A percentile compares a stretch with the other conserved stretches of the same genome.
Evolutionary conservation across 2,329 filamentous ascomycete species (phyloP).

Genomic region (Pseudocercospora pini-densiflorae): DNA sequence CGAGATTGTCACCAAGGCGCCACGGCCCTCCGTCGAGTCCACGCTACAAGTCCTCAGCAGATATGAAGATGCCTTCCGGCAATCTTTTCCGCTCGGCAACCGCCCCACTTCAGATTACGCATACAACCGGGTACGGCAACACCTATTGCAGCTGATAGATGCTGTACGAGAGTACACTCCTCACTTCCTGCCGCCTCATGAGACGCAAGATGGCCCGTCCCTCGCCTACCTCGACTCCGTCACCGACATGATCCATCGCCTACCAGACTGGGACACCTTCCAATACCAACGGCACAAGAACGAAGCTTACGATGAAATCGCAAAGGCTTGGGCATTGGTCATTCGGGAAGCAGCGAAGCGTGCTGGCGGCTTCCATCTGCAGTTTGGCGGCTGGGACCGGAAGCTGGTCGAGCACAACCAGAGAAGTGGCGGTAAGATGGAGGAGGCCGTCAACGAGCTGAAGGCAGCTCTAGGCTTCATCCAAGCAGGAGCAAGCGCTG

Average conservation of each 20-base stretch:
- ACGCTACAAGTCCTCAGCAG: slow-evolving; percentile 79
- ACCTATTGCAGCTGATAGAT: slow-evolving; percentile 79
- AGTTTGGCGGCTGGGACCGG: slow-evolving; percentile 92
- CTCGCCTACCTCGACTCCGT: slow-evolving; percentile 87
- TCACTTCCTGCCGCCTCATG: slow-evolving; percentile 90
- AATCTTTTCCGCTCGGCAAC: slow-evolving; percentile 83
- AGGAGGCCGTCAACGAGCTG: slow-evolving; percentile 78
- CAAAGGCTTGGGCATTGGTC: slow-evolving; percentile 89
- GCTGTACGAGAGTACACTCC: slow-evolving; percentile 93
- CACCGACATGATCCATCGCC: slow-evolving; percentile 84
- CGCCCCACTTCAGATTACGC: slow-evolving; percentile 87
- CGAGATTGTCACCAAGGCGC: slow-evolving; percentile 82
- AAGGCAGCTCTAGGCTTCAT: slow-evolving; percentile 77
- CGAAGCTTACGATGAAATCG: slow-evolving; percentile 94
- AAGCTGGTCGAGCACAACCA: slow-evolving; percentile 86
- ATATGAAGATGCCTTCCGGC: slow-evolving; percentile 78
- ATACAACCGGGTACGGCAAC: slow-evolving; percentile 88
- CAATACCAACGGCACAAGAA: slow-evolving; percentile 92
- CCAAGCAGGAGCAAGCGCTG: slow-evolving; percentile 50
- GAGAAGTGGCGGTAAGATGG: slow-evolving; percentile 79
- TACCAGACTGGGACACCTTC: slow-evolving; percentile 89
- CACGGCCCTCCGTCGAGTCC: slow-evolving; percentile 81
- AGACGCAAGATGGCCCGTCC: slow-evolving; percentile 80
- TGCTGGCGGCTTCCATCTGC: slow-evolving; percentile 85
- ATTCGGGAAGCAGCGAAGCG: slow-evolving; percentile 89